Percentiles rank a stretch among this genome's conserved stretches.
Evolutionary conservation across 2,329 filamentous ascomycete genomes (phyloP).

Genomic region (Aspergillus puulaauensis): DNA sequence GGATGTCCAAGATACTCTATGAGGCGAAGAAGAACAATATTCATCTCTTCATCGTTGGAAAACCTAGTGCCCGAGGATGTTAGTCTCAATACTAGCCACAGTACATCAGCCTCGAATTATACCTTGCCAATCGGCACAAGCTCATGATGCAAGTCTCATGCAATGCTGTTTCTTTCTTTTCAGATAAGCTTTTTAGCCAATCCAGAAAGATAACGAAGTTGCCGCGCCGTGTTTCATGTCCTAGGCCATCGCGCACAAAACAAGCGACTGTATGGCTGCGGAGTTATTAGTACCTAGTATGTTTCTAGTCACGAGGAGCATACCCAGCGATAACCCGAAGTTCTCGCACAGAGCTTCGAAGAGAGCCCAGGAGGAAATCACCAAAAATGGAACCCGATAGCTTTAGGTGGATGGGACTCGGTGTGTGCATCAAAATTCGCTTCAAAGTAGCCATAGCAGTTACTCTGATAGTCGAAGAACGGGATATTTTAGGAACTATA

Average conservation of each 20-base stretch:
- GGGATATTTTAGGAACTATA: slow-evolving; percentile 40
- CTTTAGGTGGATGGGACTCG: slow-evolving; percentile 60
- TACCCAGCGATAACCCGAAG: slow-evolving; percentile 76
- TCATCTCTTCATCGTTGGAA: slow-evolving; percentile 78
- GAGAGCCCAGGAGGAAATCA: slow-evolving; percentile 76
- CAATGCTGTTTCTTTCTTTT: slow-evolving; percentile 64
- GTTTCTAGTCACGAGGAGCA: not conserved
- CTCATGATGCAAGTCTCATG: slow-evolving; percentile 84
- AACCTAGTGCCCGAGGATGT: slow-evolving; percentile 46
- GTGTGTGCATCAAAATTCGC: slow-evolving; percentile 67
- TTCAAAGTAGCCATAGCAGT: slow-evolving; percentile 70
- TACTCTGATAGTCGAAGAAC: slow-evolving; percentile 63
- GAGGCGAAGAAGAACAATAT: slow-evolving; percentile 78
- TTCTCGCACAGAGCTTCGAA: slow-evolving; percentile 83
- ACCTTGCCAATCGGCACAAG: slow-evolving; percentile 80
- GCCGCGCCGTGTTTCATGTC: slow-evolving; percentile 50
- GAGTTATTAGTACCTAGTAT: slow-evolving; percentile 6
- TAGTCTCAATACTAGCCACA: not conserved
- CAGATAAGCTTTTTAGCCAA: slow-evolving; percentile 69
- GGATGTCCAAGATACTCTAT: slow-evolving; percentile 83
- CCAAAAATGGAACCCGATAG: slow-evolving; percentile 68
- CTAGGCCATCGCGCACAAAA: slow-evolving; percentile 59
- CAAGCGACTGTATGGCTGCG: slow-evolving; percentile 61
- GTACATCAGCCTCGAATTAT: slow-evolving; percentile 24
- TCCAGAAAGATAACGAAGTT: slow-evolving; percentile 72